Base-by-base conservation (phyloP, 2,329 filamentous ascomycete genomes). In the Alternaria burnsii region DNA sequence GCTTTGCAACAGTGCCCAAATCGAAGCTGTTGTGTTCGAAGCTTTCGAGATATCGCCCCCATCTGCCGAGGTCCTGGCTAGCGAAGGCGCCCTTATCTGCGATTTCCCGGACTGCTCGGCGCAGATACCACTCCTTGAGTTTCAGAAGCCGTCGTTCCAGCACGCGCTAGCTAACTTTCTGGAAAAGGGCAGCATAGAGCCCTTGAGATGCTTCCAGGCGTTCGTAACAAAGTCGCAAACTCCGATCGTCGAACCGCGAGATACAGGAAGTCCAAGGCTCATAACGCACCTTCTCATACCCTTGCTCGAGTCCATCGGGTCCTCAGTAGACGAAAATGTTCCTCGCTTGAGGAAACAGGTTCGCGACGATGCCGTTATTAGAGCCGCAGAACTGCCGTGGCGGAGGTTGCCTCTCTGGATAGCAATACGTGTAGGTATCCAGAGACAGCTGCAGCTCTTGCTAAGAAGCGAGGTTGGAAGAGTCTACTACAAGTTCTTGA, bases 331-430 rank as follows among this genome's bases (percentile, higher is more conserved):
- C 1, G 50, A 43, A 28, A 59, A 74, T 1, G 75, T 82, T 0
- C 65, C 73, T 0, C 30, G 78, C 0, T 30, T 30, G 28, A 30
- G 28, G 28, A 91, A 91, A 68, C 79, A 83, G 4, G 82, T 89
- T 0, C 81, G 86, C 0, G 89, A 91, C 47, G 87, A 90, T 36
- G 83, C 88, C 1, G 81, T 81, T 18, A 82, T 85, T 72, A 67
- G 72, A 1, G 68, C 81, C 1, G 76, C 80, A 0, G 73, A 81
- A 4, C 61, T 79, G 0, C 88, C 88, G 0, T 91, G 88, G 88
- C 81, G 88, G 16, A 79, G 89, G 40, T 82, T 82, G 5, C 83
- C 88, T 0, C 80, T 84, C 52, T 91, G 87, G 87, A 81, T 91
- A 0, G 76, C 88, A 1, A 74, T 90, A 4, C 84, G 87, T 0